These are phyloP conservation scores for Cyclotella sp. DNA, from an alignment of 108 stramenopile genomes.

Conservation along the genomic window DNA sequence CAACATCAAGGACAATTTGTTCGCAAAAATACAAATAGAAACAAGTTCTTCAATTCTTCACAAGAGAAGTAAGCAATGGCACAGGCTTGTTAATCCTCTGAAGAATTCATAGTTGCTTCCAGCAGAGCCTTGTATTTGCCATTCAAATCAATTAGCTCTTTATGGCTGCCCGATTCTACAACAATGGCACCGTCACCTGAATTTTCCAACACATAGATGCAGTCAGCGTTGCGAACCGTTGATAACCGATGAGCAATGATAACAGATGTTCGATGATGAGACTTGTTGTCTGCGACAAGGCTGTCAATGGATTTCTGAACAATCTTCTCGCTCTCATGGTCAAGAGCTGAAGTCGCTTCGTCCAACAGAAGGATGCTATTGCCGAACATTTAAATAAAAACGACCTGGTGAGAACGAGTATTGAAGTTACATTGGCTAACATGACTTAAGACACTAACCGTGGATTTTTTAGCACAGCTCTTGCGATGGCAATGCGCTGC, in stretches of 20 bases:
- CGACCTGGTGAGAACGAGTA: too few relatives aligned
- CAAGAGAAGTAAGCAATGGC: too few relatives aligned
- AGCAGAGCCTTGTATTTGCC: conserved; percentile 35
- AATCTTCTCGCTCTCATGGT: conserved; percentile 49
- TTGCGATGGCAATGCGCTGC: conserved; percentile 80
- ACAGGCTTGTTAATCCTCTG: conserved; percentile 22
- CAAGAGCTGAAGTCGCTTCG: conserved; percentile 58
- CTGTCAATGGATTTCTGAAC: conserved; percentile 56
- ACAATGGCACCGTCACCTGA: conserved; percentile 60
- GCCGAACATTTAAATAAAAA: not conserved
- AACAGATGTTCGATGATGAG: conserved; percentile 26
- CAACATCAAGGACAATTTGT: too few relatives aligned
- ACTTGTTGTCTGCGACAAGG: conserved; percentile 34
- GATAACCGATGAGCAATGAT: conserved; percentile 64
- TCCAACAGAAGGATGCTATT: conserved; percentile 55
- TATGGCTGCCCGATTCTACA: conserved; percentile 91
- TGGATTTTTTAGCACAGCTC: conserved; percentile 56
- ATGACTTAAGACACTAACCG: not conserved
- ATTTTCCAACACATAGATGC: conserved; percentile 79
- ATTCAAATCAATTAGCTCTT: conserved; percentile 63
- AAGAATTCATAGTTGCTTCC: conserved; percentile 21
- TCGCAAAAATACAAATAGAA: too few relatives aligned
- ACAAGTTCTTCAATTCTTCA: too few relatives aligned
- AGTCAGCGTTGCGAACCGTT: conserved; percentile 81
- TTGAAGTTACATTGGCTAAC: not conserved